Base-by-base conservation (phyloP, 2,329 filamentous ascomycete species). In the Fusarium nurragi region DNA sequence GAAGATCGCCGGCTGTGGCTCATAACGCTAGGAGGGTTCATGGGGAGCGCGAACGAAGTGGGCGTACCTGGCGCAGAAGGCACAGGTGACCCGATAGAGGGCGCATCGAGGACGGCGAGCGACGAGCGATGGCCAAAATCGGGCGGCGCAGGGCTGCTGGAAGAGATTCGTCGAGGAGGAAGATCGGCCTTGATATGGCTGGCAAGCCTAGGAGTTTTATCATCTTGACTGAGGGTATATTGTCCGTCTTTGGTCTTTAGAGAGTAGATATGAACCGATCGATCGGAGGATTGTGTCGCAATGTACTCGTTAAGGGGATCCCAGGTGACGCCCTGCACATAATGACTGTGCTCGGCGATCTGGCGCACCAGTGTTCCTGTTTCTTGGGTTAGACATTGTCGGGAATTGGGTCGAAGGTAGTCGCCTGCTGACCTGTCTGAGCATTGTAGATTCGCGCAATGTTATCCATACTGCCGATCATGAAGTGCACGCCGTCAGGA, bases 391-490 rank as follows among this genome's bases (percentile, higher is more conserved):
- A 65, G 56, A 52, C 21, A 9, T 28, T 26, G 45, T 53, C 40
- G 19, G 37, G 28, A 25, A 45, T 30, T 30, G 41, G 10, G 18
- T 46, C 10, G 26, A 18, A 6, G 14, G 18, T 32, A 43, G 37
- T 50, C 37, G 54, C n/a, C 45, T 62, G 69, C 84, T 65, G 82
- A 94, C 92, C 94, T 72, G 91, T 95, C 66, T 91, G 90, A 54
- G 94, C 92, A 78, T 97, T 97, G 83, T 97, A 98, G 71, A 99
- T 98, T 59, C 94, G 88, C 57, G 95, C 94, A 75, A 98, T 90
- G 76, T 99, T 99, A 80, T 99, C 95, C 94, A 99, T 98, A 80
- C 95, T 98, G 36, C 95, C 95, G 22, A 96, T 97, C 71, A 99
- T 97, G 81, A 99, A 97, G 80, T 96, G 95, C 36, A 89, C 83